A percentile compares a stretch with the other conserved stretches of the same genome.
Evolutionary conservation across 2,329 filamentous ascomycete genomes (phyloP).

Genomic region (Zopfia rhizophila): DNA sequence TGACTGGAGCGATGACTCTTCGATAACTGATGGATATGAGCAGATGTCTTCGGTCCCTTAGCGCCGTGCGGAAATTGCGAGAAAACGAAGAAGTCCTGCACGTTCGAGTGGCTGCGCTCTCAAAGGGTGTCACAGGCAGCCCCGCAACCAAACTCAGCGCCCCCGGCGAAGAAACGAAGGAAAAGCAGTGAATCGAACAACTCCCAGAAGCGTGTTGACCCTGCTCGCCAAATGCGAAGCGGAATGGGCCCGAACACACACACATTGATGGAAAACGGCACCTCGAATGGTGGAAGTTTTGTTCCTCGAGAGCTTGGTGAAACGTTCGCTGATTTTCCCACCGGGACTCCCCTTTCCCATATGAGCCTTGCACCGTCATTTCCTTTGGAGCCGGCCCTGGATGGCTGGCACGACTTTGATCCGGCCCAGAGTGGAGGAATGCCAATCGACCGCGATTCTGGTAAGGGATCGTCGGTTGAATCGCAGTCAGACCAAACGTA

Average conservation of each 20-base stretch:
- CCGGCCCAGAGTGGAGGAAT: constrained; percentile 1
- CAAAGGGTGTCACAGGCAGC: constrained; percentile 44
- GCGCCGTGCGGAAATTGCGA: constrained; percentile 56
- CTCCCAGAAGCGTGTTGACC: constrained; percentile 2
- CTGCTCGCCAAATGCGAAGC: constrained; percentile 4
- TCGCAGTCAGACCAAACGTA: constrained; percentile 33
- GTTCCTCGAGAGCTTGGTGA: constrained; percentile 29
- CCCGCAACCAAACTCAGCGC: constrained; percentile 27
- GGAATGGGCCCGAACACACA: constrained; percentile 13
- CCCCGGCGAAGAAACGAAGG: constrained; percentile 43
- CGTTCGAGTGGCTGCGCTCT: constrained; percentile 56
- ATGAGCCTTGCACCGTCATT: constrained; percentile 1
- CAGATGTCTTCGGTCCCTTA: constrained; percentile 48
- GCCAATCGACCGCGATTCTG: constrained; percentile 33
- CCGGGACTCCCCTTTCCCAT: constrained; percentile 27
- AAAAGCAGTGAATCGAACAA: constrained; percentile 24
- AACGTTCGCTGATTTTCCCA: constrained; percentile 43
- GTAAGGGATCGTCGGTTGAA: constrained; percentile 37
- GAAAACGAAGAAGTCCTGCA: constrained; percentile 57
- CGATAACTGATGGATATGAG: constrained; percentile 27
- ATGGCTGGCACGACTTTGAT: constrained; percentile 7
- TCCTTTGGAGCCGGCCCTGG: constrained; percentile 3
- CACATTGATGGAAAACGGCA: constrained; percentile 8
- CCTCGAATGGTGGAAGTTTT: constrained; percentile 8
- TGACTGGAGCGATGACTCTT: constrained; percentile 2